Conservation (phyloP, 169 alveolate species). For the Babesia bovis region DNA sequence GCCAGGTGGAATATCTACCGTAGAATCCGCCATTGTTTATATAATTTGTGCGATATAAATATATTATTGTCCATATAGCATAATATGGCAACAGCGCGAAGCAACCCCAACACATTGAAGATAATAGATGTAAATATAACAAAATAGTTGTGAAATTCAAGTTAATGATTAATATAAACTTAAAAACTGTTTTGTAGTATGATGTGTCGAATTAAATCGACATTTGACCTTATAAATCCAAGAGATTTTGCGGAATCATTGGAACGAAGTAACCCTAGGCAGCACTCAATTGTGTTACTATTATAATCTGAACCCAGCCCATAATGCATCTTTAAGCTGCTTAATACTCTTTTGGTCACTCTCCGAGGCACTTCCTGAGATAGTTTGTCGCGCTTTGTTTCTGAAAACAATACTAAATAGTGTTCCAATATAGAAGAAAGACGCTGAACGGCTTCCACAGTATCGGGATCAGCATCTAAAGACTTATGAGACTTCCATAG, state of each 20-base stretch:
- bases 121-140: background rate
- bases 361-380: background rate
- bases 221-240: constrained; percentile 1
- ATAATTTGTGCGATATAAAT: constrained; percentile 14
- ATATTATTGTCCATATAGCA: background rate
- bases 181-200: constrained; percentile 7
- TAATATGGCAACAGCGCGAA: background rate
- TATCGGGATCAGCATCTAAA: background rate
- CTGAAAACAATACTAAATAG: constrained; percentile 11
- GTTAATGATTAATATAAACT: background rate
- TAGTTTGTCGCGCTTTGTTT: background rate
- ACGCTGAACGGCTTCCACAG: background rate
- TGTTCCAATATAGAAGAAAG: background rate
- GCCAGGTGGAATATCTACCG: constrained; percentile 45
- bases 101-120: constrained; percentile 5
- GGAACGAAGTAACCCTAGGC: constrained; percentile 15
- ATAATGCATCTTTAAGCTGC: background rate
- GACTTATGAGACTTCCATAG: background rate
- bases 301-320: background rate
- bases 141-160: background rate
- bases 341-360: background rate
- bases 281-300: background rate
- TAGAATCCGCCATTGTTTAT: constrained; percentile 20
- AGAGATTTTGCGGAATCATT: background rate
- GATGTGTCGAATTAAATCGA: constrained; percentile 28